These are phyloP conservation scores for Neocallimastix lanati DNA, from an alignment of 192 early-diverging fungal genomes.

Conservation along the genomic window DNA sequence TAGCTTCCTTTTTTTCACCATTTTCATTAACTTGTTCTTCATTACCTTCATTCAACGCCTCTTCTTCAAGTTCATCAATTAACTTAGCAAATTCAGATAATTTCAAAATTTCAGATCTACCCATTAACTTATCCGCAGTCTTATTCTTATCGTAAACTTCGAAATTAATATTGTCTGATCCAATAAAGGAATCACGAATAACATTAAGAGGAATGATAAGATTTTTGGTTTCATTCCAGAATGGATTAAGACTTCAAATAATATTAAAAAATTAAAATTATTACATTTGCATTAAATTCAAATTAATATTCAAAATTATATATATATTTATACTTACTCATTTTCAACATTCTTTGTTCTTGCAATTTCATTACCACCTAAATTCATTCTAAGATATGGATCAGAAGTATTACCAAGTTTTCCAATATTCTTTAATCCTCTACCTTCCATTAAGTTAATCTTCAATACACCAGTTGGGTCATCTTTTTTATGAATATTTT, in stretches of 20 bases:
- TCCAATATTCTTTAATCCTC: constrained; percentile 68
- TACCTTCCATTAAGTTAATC: constrained; percentile 59
- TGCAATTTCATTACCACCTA: constrained; percentile 49
- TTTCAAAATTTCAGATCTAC: not conserved
- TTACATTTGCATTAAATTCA: too few species aligned
- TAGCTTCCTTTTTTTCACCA: not conserved
- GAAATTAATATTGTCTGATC: not conserved
- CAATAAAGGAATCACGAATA: not conserved
- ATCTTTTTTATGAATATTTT: constrained; percentile 15
- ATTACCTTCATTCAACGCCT: not conserved
- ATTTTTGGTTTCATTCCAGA: not conserved
- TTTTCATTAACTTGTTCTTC: not conserved
- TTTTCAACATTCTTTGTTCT: constrained; percentile 49
- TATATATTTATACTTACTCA: constrained; percentile 9
- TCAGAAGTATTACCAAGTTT: constrained; percentile 61
- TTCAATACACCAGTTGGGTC: constrained; percentile 72
- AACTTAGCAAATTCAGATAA: not conserved
- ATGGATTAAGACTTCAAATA: not conserved
- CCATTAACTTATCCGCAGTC: not conserved
- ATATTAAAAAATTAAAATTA: too few species aligned
- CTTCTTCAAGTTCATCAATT: not conserved
- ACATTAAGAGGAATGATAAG: not conserved
- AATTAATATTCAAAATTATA: too few species aligned
- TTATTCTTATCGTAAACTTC: not conserved
- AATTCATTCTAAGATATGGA: constrained; percentile 58